A percentile compares a stretch with the other conserved stretches of the same genome.
These are phyloP conservation scores for Lactarius sanguifluus DNA, from an alignment of 768 basidiomycete species.

Conservation along the genomic window DNA sequence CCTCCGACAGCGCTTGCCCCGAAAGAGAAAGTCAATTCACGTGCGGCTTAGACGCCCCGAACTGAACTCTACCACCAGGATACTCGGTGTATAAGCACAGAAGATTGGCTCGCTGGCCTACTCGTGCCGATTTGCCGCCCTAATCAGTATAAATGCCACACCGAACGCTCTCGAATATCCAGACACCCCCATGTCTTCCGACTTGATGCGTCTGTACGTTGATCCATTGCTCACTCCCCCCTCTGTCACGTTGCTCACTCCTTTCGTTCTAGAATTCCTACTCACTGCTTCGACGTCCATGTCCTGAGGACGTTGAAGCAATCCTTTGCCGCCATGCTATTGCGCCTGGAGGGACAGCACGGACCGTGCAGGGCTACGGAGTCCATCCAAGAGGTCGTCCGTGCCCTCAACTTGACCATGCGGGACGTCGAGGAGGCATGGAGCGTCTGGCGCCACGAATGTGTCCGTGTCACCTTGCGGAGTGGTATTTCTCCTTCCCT, in stretches of 20 bases:
- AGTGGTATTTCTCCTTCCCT: slow-evolving; percentile 1
- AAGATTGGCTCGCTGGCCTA: neutral
- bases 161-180: neutral
- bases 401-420: slow-evolving; percentile 1
- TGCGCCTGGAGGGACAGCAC: neutral
- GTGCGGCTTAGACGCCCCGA: neutral
- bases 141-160: neutral
- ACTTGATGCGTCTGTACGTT: slow-evolving; percentile 5
- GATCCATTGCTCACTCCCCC: neutral
- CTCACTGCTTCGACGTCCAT: slow-evolving; percentile 8
- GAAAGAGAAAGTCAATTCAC: neutral
- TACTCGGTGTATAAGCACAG: neutral
- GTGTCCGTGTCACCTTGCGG: neutral
- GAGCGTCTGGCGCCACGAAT: slow-evolving; percentile 11
- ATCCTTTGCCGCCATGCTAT: neutral
- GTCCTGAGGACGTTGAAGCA: slow-evolving; percentile 7
- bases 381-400: slow-evolving; percentile 4
- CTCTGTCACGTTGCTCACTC: neutral
- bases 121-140: neutral
- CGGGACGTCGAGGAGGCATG: slow-evolving; percentile 12
- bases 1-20: neutral
- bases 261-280: slow-evolving; percentile 1
- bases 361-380: neutral
- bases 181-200: slow-evolving; percentile 8
- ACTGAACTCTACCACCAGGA: neutral